A percentile compares a stretch with the other conserved stretches of the same genome.
phyloP scores from a whole-genome alignment of 805 yeast species.

The Pichia thaimueangensis region DNA sequence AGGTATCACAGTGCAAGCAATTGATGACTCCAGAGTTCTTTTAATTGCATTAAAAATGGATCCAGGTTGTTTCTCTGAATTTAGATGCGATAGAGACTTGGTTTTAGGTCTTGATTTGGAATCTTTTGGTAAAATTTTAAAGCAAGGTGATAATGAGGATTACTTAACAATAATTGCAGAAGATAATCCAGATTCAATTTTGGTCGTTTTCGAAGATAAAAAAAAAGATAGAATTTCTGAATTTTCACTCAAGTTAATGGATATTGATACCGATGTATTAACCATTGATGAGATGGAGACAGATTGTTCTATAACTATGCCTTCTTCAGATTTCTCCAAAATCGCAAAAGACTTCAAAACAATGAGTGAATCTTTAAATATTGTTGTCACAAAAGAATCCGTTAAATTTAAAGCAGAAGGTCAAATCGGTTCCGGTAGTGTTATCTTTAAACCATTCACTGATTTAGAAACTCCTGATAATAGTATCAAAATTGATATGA shows the following conservation, averaged over 20 bases:
- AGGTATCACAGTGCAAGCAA: constrained; percentile 95
- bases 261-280: constrained; percentile 90
- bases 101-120: constrained; percentile 88
- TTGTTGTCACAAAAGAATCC: constrained; percentile 85
- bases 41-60: constrained; percentile 85
- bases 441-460: constrained; percentile 76
- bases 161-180: constrained; percentile 85
- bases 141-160: constrained; percentile 88
- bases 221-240: constrained; percentile 88
- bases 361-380: constrained; percentile 79
- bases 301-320: constrained; percentile 81
- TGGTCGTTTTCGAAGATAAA: constrained; percentile 84
- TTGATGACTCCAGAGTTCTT: constrained; percentile 93
- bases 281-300: constrained; percentile 91
- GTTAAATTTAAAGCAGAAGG: constrained; percentile 88
- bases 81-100: constrained; percentile 91
- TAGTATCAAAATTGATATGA: constrained; percentile 67
- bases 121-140: constrained; percentile 80
- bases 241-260: constrained; percentile 88
- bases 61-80: constrained; percentile 80
- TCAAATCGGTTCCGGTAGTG: constrained; percentile 82
- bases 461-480: constrained; percentile 78
- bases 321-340: constrained; percentile 82
- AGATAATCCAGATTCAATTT: constrained; percentile 61
- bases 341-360: constrained; percentile 82